Evolutionary conservation across 2,329 filamentous ascomycete genomes (phyloP), one percentile per base, ranked within the genome.

Genomic region (Penicillium sp.): DNA sequence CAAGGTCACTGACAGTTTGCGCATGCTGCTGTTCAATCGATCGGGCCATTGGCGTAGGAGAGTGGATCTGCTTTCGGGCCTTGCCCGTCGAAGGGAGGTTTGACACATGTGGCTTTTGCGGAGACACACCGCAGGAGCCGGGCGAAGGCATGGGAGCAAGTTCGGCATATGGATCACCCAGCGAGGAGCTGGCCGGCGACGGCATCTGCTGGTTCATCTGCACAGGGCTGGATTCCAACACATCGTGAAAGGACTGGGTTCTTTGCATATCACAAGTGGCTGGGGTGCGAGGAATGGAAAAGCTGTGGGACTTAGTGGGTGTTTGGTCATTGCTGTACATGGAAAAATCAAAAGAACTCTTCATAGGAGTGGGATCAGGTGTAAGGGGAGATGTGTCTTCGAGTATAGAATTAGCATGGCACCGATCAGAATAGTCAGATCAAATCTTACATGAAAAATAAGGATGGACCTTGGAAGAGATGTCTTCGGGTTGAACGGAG

Each of bases 301-400:
- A 53, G 42, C 52, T 57, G 32, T 59, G 55, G 35, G 56, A 60
- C 47, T 68, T 67, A 37, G 57, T 59, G 20, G 68, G 66, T 14
- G 66, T 67, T 15, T 59, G 50, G 39, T 65, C 66, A 45, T 59
- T 59, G 45, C 59, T 59, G 37, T 66, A 62, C 30, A 61, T 60
- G 39, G 57, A 52, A 42, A 61, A 51, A 42, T 62, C 60, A 44
- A 59, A 57, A 35, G 62, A 58, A 49, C 59, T 56, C 51, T 62
- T 66, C 52, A 67, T 62, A 10, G 82, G 80, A 13, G 79, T 84
- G 35, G 79, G 76, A 52, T 74, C 75, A 36, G 83, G 82, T 17
- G 82, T 85, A 30, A 80, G 75, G 40, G 82, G 82, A 27, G 50
- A 51, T 26, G 35, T 45, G 27, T 54, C 51, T 54, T 38, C 6